Base-by-base conservation (phyloP, 2,329 filamentous ascomycete genomes). In the Aspergillus hortae region DNA sequence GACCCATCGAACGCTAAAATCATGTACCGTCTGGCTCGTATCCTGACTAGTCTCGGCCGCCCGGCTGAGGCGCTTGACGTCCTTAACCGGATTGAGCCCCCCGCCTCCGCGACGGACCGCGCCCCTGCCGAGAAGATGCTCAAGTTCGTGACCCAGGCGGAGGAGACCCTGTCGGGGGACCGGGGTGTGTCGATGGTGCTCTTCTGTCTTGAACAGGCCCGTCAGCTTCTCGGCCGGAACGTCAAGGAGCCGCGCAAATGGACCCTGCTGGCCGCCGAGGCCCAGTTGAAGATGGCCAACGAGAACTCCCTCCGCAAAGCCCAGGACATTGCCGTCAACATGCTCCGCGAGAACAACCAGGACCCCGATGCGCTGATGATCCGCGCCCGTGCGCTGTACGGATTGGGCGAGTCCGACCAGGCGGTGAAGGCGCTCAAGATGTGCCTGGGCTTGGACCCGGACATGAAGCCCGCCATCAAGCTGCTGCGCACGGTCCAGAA, bases 291-390 rank as follows among this genome's bases (percentile, higher is more conserved):
- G 76, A 95, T 97, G 86, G 90, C 89, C 54, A 91, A 89, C 56
- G 82, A 86, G 53, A 96, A 96, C 73, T 86, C 90, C 10, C 78
- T 96, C 6, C 92, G 91, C 32, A 92, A 96, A 70, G 92, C 91
- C 4, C 90, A 95, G 73, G 95, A 92, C 67, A 85, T 97, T 49
- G 91, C 91, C 63, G 96, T 96, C 84, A 83, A 83, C 2, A 74
- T 99, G 61, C 79, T 99, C 56, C 85, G 94, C 48, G 80, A 82
- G 67, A 97, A 97, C 76, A 90, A 80, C 69, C 88, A 92, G 68
- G 94, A 99, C 66, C 92, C 94, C 1, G 94, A 99, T 74, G 94
- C 92, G 1, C 77, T 99, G 57, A 89, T 96, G 5, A 82, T 99
- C 47, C 85, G 92, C 44, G 94, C 92, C 21, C 85, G 91, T 57